Conservation (phyloP, 1,284 basidiomycete genomes). For the Chondrostereum purpureum region DNA sequence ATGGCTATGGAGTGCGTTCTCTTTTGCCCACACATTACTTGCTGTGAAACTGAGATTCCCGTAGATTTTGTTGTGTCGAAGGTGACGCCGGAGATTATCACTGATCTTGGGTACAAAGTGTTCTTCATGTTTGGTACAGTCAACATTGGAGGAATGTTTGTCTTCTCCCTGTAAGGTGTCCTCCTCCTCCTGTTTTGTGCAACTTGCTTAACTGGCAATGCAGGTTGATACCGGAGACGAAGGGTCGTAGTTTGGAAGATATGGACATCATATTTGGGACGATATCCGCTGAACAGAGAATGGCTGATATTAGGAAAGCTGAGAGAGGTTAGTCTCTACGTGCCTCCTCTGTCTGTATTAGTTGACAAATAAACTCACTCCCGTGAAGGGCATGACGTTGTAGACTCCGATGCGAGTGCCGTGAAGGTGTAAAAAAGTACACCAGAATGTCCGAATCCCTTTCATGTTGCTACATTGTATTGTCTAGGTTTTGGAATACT, state of each 20-base stretch:
- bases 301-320: constrained; percentile 37
- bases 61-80: constrained; percentile 60
- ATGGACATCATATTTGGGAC: constrained; percentile 80
- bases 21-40: background rate
- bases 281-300: constrained; percentile 50
- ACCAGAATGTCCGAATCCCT: no score
- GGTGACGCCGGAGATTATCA: constrained; percentile 51
- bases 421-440: no score
- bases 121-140: constrained; percentile 55
- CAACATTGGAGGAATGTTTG: constrained; percentile 35
- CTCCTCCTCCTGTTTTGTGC: background rate
- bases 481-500: no score
- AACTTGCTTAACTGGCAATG: no score
- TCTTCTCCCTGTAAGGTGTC: constrained; percentile 25
- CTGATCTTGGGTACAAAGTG: constrained; percentile 47
- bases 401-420: no score
- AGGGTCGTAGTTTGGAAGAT: constrained; percentile 66
- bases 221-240: constrained; percentile 69
- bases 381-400: no score
- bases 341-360: no score
- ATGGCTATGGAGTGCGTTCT: constrained; percentile 62
- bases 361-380: no score
- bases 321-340: constrained; percentile 19
- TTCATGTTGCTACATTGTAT: no score
- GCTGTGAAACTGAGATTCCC: background rate